These are phyloP conservation scores for Colletotrichum navitas DNA, from an alignment of 2,329 filamentous ascomycete genomes.

Conservation along the genomic window DNA sequence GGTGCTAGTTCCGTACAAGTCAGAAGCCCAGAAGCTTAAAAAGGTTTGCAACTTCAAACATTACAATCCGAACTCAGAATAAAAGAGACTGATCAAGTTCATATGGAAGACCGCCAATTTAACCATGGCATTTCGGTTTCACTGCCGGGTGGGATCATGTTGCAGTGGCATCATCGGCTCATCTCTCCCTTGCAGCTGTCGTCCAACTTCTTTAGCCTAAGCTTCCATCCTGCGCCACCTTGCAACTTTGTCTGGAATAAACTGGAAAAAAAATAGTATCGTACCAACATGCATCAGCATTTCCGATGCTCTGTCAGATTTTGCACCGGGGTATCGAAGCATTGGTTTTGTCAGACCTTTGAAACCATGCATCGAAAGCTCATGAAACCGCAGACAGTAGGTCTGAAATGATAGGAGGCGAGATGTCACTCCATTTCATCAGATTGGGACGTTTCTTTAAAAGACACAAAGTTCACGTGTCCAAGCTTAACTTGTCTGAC, in stretches of 20 bases:
- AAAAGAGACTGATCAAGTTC: rapidly evolving
- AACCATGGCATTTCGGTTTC: neutral
- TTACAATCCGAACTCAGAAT: neutral
- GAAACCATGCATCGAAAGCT: neutral
- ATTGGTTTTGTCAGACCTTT: neutral
- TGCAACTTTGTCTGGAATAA: neutral
- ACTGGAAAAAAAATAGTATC: neutral
- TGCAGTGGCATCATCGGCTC: neutral
- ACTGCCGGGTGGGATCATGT: neutral
- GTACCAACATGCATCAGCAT: neutral
- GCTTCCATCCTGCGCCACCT: neutral
- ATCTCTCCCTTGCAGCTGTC: neutral
- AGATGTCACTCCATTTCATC: neutral
- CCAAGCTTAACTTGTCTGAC: neutral
- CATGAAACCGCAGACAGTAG: neutral
- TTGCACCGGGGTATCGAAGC: neutral
- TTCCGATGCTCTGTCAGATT: neutral
- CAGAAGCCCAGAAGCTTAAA: neutral
- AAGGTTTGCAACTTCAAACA: neutral
- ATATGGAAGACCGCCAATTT: neutral
- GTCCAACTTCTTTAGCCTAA: neutral
- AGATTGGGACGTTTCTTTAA: neutral
- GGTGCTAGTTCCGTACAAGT: neutral
- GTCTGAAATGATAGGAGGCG: neutral
- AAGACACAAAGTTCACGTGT: neutral